Evolutionary conservation across 1,284 basidiomycete genomes (phyloP), one percentile per base, ranked within the genome.

Genomic region (Athelia sp.): DNA sequence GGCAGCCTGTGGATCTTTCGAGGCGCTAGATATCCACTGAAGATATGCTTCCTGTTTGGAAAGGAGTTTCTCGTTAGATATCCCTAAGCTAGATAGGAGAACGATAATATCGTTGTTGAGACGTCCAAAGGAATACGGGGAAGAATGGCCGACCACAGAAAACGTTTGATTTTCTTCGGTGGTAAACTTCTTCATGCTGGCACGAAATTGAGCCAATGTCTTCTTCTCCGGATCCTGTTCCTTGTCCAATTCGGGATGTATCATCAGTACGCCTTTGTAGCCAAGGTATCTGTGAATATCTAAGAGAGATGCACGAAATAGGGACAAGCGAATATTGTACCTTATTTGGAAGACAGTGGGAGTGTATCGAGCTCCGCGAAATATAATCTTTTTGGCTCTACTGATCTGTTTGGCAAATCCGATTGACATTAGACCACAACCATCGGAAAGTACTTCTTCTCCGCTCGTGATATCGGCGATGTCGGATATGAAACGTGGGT

Each of bases 41-140:
- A 82, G 76, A 56, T 84, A 84, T 29, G 68, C 65, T n/a, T 71
- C 57, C 58, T 84, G 82, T 56, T 82, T 83, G 0, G 62, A 62
- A 3, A 79, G 57, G 2, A 85, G 58, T 15, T 68, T 74, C 45
- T 82, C 78, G 45, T 74, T 71, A 0, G 76, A 67, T 44, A 84
- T 67, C 0, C 82, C 82, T 2, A 85, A 75, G 50, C 79, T 79
- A 2, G 79, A 76, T 3, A 85, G 69, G 6, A 85, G 75, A 19
- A 81, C 77, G 13, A 84, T 78, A 55, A 84, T 75, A 50, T 84
- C 83, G 61, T 84, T 83, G 58, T 85, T 85, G 21, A 85, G 67
- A 10, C 81, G 72, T 1, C 78, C 80, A 57, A 81, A 85, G 0
- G 77, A 66, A 48, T 80, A 84, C 1, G 81, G 83, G 40, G 68